A percentile compares a stretch with the other conserved stretches of the same genome.
These are phyloP conservation scores for Ophiocordyceps camponoti-leonardi DNA, from an alignment of 2,329 filamentous ascomycete genomes.

Conservation along the genomic window DNA sequence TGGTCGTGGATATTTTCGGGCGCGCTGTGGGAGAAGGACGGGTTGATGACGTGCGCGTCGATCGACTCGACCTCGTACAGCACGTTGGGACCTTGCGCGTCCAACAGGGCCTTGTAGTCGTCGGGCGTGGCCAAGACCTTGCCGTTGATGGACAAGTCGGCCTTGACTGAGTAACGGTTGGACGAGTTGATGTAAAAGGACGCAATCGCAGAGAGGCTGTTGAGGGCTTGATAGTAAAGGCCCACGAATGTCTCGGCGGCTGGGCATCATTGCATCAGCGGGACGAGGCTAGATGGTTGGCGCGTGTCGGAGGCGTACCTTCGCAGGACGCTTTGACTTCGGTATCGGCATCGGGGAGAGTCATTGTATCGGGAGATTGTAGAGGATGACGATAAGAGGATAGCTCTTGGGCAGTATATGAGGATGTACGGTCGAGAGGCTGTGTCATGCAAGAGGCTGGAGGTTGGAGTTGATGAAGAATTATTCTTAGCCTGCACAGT, in stretches of 20 bases:
- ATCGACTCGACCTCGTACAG: slow-evolving; percentile 59
- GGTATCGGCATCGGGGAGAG: slow-evolving; percentile 21
- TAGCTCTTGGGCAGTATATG: too few species aligned
- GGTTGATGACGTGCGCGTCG: slow-evolving; percentile 65
- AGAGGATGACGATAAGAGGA: not conserved
- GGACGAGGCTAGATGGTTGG: not conserved
- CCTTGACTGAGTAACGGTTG: slow-evolving; percentile 31
- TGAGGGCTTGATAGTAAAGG: slow-evolving; percentile 59
- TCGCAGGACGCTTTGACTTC: slow-evolving; percentile 28
- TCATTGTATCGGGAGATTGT: slow-evolving; percentile 8
- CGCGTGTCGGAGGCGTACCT: slow-evolving; percentile 13
- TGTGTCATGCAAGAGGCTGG: not conserved
- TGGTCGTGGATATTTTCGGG: slow-evolving; percentile 24
- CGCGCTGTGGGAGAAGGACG: slow-evolving; percentile 41
- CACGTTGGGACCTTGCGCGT: slow-evolving; percentile 38
- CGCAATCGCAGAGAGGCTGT: slow-evolving; percentile 41
- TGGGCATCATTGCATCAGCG: slow-evolving; percentile 16
- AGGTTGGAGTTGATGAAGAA: not conserved
- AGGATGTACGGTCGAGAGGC: too few species aligned
- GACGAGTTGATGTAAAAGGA: slow-evolving; percentile 54
- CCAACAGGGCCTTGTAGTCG: slow-evolving; percentile 52
- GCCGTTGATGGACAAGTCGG: slow-evolving; percentile 70
- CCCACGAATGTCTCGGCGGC: slow-evolving; percentile 57
- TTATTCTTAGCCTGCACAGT: not conserved
- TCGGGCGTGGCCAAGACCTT: slow-evolving; percentile 42